A percentile compares a stretch with the other conserved stretches of the same genome.
Evolutionary conservation across 1,139 yeast species (phyloP).

Genomic region (Geotrichum aggregatum): DNA sequence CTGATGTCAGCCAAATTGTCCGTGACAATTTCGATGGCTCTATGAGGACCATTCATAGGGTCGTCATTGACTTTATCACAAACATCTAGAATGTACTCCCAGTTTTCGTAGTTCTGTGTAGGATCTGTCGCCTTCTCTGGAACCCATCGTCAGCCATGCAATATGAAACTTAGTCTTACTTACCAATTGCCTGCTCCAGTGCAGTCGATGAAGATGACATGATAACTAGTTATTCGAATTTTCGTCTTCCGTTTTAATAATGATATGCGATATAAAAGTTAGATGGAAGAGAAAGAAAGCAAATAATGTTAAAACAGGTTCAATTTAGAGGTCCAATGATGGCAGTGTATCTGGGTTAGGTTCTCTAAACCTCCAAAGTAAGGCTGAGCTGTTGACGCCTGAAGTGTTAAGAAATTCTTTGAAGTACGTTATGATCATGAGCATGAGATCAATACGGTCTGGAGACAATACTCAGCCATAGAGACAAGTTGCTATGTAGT

Average conservation of each 20-base stretch:
- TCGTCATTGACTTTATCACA: slow-evolving; percentile 74
- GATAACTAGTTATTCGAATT: no score
- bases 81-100: slow-evolving; percentile 76
- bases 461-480: no score
- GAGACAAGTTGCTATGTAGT: no score
- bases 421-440: no score
- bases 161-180: not conserved
- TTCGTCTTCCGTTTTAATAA: not conserved
- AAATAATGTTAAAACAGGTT: not conserved
- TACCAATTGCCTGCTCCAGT: slow-evolving; percentile 26
- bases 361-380: no score
- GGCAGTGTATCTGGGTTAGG: no score
- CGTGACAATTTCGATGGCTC: slow-evolving; percentile 51
- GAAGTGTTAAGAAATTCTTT: no score
- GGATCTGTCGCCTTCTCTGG: slow-evolving; percentile 72
- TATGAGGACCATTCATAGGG: slow-evolving; percentile 60
- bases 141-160: slow-evolving; percentile 4
- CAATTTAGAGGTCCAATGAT: no score
- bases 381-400: no score
- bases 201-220: slow-evolving; percentile 22
- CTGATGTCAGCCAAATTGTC: slow-evolving; percentile 57
- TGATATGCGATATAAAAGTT: not conserved
- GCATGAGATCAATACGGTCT: no score
- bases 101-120: slow-evolving; percentile 75
- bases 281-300: not conserved